These are phyloP conservation scores for Penicillium fimorum DNA, from an alignment of 495 filamentous ascomycete genomes.

Conservation along the genomic window DNA sequence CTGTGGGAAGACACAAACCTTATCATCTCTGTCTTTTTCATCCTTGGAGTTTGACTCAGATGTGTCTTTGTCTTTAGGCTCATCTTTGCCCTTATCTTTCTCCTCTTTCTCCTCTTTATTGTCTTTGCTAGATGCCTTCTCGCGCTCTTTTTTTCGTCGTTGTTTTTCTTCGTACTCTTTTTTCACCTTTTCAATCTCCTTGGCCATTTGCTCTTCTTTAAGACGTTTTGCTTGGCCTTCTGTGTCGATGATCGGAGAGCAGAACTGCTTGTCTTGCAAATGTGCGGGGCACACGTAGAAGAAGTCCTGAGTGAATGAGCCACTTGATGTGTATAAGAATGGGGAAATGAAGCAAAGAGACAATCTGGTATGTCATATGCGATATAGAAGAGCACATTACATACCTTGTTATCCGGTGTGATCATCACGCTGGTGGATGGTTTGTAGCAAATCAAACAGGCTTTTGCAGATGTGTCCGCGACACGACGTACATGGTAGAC, in stretches of 20 bases:
- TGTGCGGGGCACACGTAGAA: slow-evolving; percentile 89
- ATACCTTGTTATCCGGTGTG: slow-evolving; percentile 85
- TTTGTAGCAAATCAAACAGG: slow-evolving; percentile 91
- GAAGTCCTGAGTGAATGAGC: slow-evolving; percentile 65
- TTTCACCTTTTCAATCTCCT: slow-evolving; percentile 75
- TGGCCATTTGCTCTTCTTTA: slow-evolving; percentile 64
- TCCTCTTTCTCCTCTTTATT: slow-evolving; percentile 57
- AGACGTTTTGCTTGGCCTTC: slow-evolving; percentile 66
- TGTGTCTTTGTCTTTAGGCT: slow-evolving; percentile 43
- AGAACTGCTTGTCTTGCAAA: slow-evolving; percentile 80
- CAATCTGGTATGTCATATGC: background rate
- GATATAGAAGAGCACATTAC: background rate
- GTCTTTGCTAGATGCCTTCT: slow-evolving; percentile 24
- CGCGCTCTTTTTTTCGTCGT: slow-evolving; percentile 34
- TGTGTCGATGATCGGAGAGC: slow-evolving; percentile 73
- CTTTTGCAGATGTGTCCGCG: slow-evolving; percentile 74
- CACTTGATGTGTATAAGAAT: background rate
- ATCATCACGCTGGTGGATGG: slow-evolving; percentile 82
- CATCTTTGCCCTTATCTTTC: slow-evolving; percentile 45
- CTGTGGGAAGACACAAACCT: slow-evolving; percentile 32
- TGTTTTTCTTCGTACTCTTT: slow-evolving; percentile 47
- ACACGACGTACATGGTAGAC: slow-evolving; percentile 85
- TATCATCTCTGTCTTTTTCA: slow-evolving; percentile 58
- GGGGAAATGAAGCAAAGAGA: background rate
- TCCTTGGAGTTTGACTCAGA: slow-evolving; percentile 26